Base-by-base conservation (phyloP, 768 basidiomycete species). In the Rhizopogon vulgaris region DNA sequence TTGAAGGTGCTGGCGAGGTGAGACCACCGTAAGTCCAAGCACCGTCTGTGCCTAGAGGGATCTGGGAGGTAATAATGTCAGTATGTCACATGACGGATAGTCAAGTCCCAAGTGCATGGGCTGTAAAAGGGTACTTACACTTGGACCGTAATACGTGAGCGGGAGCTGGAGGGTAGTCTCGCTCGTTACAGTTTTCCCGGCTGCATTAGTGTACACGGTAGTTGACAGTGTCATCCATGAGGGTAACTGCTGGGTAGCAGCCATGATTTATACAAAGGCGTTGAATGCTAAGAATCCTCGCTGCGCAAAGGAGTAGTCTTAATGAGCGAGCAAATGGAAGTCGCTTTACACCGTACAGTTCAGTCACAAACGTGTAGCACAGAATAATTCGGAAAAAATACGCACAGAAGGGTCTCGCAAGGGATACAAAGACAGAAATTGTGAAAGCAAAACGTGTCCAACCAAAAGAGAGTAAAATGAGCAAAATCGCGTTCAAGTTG, bases 131-230 rank as follows among this genome's bases (percentile, higher is more conserved):
- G 48, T 11, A 79, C 87, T 78, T 63, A 90, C 88, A 65, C 84
- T 83, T 49, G 90, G 87, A 28, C 90, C 90, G 58, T 79, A 89
- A 68, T 91, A 92, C 0, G 89, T 90, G 58, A 90, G 70, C 38
- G 90, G 86, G 46, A 90, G 63, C 58, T 76, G 80, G 25, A 87
- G 59, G 9, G 85, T 70, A 24, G 80, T 82, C 39, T 74, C 72
- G 12, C 85, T 87, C 43, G 78, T 72, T 50, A 82, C 59, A 32
- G 78, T 75, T 18, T 68, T 67, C 45, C 85, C 86, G 48, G 70
- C 72, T 3, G 72, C 69, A 60, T 81, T 73, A 6, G 80, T 80
- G 42, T 82, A 63, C 28, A 79, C 69, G 15, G 79, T 72, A 30
- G 76, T 72, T 34, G 73, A 71, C 30, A 77, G 71, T 2, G 85